Evolutionary conservation across 1,139 yeast species (phyloP), one percentile per base, ranked within the genome.

Genomic region (Blastobotrys buckinghamii): DNA sequence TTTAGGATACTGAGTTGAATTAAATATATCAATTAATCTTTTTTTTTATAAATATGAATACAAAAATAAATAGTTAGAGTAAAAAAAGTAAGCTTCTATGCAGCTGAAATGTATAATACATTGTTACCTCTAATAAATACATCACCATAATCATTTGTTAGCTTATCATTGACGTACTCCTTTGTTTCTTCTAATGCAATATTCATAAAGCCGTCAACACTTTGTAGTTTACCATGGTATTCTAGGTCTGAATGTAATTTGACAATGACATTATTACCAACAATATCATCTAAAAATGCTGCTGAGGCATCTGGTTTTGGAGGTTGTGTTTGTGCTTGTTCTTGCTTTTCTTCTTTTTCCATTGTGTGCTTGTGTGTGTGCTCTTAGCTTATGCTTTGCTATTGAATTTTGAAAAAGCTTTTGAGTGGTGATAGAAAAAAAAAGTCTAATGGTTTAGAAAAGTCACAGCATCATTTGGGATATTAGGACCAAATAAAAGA

Each of bases 171-270:
- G 26, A 79, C 78, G 43, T 71, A 71, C 64, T 92, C 97, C 46
- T 77, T 74, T 3, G 95, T 81, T 48, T 81, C 77, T 51, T 84
- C 89, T 59, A 92, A 74, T 5, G 92, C 95, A 49, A 92, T 84
- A 68, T 94, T 94, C 97, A 92, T 90, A 69, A 82, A 94, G 15
- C 98, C 97, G 64, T 92, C 99, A 50, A 92, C 90, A 44, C 96
- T 86, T 59, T 87, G 94, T 51, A 92, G 75, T 52, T 72, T 76
- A 15, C 88, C 87, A 42, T 73, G 77, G 67, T 89, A 92, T 55
- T 86, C 87, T 52, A 90, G 81, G 13, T 97, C 97, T 37, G 94
- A 86, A 64, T 83, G 81, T 50, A 90, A 77, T 65, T 86, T 88
- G 27, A 94, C 97, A 44, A 81, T 73, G 34, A 92, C 97, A 26